Evolutionary conservation across 352 stramenopile species (phyloP), one percentile per base, ranked within the genome.

Genomic region (Pythium oligandrum): DNA sequence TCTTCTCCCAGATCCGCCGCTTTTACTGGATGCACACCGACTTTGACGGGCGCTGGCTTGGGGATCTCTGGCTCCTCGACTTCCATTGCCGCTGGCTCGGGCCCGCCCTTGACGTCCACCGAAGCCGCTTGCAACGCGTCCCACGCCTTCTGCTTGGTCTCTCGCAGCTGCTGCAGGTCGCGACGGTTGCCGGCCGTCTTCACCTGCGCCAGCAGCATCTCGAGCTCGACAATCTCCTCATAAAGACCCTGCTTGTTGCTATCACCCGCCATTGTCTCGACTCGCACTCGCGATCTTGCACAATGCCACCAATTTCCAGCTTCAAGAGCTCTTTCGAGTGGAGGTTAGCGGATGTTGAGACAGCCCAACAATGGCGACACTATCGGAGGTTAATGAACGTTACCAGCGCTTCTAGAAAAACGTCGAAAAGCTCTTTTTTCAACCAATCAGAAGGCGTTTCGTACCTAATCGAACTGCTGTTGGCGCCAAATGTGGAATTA

Each of bases 141-240:
- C 17, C 17, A 26, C 17, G 17, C 17, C 17, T 71, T 70, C 55
- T 90, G 66, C 63, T 94, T 94, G 39, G 62, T 68, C 26, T 51
- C 40, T 32, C 92, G 55, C 48, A 94, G 57, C 45, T 75, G 64
- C 48, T 75, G 55, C 46, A 93, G 63, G 53, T 95, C 84, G 40
- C 70, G 66, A 43, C 68, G 60, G 48, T 92, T 88, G 40, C 82
- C 82, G 7, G 43, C 43, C 12, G 71, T 79, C 62, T 84, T 83
- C 26, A 61, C 59, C 40, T 75, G 69, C 51, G 56, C 51, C 42
- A 94, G 63, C 26, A 94, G 63, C 59, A 68, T 51, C 69, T 87
- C 59, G 50, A 94, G 68, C 71, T 94, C 84, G 0, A 61, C 48
- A 33, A 93, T 69, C 53, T 94, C 84, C 31, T 70, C 68, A 38